Conservation (phyloP, 305 asterid species). For the Rubia balearica region DNA sequence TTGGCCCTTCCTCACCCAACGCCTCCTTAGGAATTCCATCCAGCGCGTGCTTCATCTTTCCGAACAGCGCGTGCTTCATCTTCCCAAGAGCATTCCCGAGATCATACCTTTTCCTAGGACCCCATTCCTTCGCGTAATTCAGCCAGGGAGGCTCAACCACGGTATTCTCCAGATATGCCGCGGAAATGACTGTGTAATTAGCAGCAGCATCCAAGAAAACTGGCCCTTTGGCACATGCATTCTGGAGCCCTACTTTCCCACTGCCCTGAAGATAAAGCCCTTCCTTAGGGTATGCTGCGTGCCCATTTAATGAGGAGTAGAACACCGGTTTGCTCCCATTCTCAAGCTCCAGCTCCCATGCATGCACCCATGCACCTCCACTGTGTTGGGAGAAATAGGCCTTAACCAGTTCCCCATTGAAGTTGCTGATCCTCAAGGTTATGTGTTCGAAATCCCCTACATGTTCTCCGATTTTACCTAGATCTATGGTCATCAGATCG, state of each 20-base stretch:
- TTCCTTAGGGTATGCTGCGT: constrained; percentile 43
- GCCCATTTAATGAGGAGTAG: constrained; percentile 66
- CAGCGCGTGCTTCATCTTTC: constrained; percentile 23
- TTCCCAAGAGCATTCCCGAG: constrained; percentile 24
- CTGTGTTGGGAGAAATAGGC: constrained; percentile 66
- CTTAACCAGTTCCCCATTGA: constrained; percentile 56
- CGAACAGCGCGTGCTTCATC: constrained; percentile 21
- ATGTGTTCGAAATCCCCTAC: constrained; percentile 92
- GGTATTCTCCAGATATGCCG: constrained; percentile 20
- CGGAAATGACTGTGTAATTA: constrained; percentile 20
- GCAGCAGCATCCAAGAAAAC: constrained; percentile 22
- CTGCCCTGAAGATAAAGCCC: constrained; percentile 60
- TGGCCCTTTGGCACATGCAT: constrained; percentile 36
- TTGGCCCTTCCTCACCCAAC: constrained; percentile 39
- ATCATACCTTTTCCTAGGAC: constrained; percentile 31
- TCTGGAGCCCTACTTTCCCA: constrained; percentile 46
- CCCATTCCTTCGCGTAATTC: constrained; percentile 39
- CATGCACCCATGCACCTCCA: constrained; percentile 52
- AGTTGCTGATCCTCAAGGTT: constrained; percentile 63
- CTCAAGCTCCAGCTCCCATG: constrained; percentile 40
- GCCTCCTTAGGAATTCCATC: constrained; percentile 27
- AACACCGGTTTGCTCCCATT: constrained; percentile 45
- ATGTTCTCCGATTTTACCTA: constrained; percentile 72
- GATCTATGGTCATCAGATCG: constrained; percentile 37
- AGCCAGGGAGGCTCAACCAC: constrained; percentile 36